Evolutionary conservation across 2,329 filamentous ascomycete species (phyloP).

Genomic region (Colletotrichum liriopes): DNA sequence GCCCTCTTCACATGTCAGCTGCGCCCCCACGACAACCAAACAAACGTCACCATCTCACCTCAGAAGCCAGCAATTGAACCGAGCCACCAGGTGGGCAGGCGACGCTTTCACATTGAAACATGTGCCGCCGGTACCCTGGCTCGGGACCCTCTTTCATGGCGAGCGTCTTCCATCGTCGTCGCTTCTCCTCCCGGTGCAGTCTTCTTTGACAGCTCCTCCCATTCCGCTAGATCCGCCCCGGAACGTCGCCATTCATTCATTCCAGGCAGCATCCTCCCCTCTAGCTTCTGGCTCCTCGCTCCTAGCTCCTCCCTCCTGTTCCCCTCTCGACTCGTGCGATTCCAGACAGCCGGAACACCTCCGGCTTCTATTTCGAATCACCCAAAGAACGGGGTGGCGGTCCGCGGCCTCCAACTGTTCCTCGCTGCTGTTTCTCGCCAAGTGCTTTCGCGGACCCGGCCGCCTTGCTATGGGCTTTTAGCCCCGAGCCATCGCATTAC

Average conservation of each 20-base stretch:
- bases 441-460: constrained; percentile 25
- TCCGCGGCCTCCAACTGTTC: constrained; percentile 23
- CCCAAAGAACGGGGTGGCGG: constrained; percentile 28
- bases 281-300: not conserved
- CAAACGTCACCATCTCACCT: constrained; percentile 41
- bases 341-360: constrained; percentile 4
- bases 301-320: not conserved
- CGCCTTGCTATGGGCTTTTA: constrained; percentile 35
- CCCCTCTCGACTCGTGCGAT: not conserved
- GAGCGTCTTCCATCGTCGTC: constrained; percentile 23
- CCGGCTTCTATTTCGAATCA: constrained; percentile 16
- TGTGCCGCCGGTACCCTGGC: constrained; percentile 37
- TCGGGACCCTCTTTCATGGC: constrained; percentile 15
- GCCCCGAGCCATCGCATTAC: constrained; percentile 31
- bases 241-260: constrained; percentile 22
- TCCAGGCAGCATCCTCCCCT: not conserved
- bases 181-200: constrained; percentile 4
- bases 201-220: constrained; percentile 6
- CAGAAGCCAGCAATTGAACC: constrained; percentile 41
- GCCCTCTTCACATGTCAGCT: constrained; percentile 43
- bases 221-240: constrained; percentile 12
- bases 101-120: constrained; percentile 37
- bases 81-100: constrained; percentile 29
- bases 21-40: constrained; percentile 26
- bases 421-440: constrained; percentile 13